Evolutionary conservation across 352 stramenopile genomes (phyloP).

Genomic region (Globisporangium viniferum): DNA sequence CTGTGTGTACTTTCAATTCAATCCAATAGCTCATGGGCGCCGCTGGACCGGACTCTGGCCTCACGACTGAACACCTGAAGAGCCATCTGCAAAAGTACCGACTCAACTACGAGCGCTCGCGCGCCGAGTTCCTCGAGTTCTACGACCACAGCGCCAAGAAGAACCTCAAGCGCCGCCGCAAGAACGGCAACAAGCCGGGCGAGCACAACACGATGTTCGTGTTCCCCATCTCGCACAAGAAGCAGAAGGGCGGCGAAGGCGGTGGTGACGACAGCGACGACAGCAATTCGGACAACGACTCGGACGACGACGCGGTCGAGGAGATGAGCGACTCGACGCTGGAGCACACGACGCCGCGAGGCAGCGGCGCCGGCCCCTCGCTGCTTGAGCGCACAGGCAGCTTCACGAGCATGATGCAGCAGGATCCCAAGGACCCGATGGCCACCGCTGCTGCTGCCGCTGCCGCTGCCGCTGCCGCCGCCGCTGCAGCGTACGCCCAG

Average conservation of each 20-base stretch:
- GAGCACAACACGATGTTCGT: slow-evolving; percentile 77
- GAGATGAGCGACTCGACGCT: slow-evolving; percentile 22
- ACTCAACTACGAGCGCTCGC: slow-evolving; percentile 84
- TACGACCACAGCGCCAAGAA: slow-evolving; percentile 77
- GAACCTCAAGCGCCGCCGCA: slow-evolving; percentile 51
- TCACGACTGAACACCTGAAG: slow-evolving; percentile 87
- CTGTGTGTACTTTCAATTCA: slow-evolving; percentile 14
- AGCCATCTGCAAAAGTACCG: slow-evolving; percentile 88
- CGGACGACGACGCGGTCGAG: slow-evolving; percentile 14
- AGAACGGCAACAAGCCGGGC: slow-evolving; percentile 31
- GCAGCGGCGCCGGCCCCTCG: background rate
- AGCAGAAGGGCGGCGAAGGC: slow-evolving; percentile 27
- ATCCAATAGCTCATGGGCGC: slow-evolving; percentile 58
- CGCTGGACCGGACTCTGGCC: slow-evolving; percentile 44
- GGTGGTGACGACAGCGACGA: slow-evolving; percentile 40
- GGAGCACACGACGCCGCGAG: slow-evolving; percentile 16
- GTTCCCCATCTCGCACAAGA: slow-evolving; percentile 70
- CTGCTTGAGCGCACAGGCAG: slow-evolving; percentile 14
- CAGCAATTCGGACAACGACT: slow-evolving; percentile 24
- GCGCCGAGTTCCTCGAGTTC: slow-evolving; percentile 82
- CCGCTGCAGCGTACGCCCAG: slow-evolving; percentile 9
- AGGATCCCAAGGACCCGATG: slow-evolving; percentile 15
- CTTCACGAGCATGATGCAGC: slow-evolving; percentile 21
- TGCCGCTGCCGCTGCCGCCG: background rate
- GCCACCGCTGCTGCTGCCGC: background rate